These are phyloP conservation scores for Pilatotrama ljubarskyi DNA, from an alignment of 768 basidiomycete species.

Conservation along the genomic window DNA sequence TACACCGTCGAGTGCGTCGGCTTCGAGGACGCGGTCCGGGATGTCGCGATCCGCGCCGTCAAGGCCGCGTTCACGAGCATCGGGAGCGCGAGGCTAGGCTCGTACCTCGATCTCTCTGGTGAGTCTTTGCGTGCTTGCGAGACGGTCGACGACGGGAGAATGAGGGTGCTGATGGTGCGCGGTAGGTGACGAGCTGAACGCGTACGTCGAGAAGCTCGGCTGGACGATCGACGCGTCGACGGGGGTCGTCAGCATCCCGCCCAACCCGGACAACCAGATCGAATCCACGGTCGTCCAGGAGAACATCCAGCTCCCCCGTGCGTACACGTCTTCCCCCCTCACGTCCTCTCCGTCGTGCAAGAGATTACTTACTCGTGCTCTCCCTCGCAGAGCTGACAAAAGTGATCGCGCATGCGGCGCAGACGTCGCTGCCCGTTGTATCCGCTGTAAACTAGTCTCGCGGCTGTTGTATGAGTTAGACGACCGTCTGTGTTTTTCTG, in stretches of 20 bases:
- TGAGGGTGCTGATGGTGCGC: background rate
- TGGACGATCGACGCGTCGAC: slow-evolving; percentile 61
- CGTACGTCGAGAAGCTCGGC: slow-evolving; percentile 62
- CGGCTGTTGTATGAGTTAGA: slow-evolving; percentile 6
- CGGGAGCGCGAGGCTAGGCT: slow-evolving; percentile 60
- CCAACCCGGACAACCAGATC: slow-evolving; percentile 87
- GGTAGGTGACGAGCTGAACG: slow-evolving; percentile 56
- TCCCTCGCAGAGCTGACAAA: slow-evolving; percentile 68
- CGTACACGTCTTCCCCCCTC: slow-evolving; percentile 32
- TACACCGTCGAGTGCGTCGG: slow-evolving; percentile 83
- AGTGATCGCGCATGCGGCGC: slow-evolving; percentile 70
- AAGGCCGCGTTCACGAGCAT: slow-evolving; percentile 79
- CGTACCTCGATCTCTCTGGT: slow-evolving; percentile 73
- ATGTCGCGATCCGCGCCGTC: slow-evolving; percentile 75
- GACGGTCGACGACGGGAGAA: background rate
- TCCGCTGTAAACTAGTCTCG: slow-evolving; percentile 13
- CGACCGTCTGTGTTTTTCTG: too few relatives aligned
- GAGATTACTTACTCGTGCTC: background rate
- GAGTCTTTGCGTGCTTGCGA: background rate
- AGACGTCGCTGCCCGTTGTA: slow-evolving; percentile 33
- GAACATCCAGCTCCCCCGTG: slow-evolving; percentile 78
- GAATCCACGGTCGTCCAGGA: slow-evolving; percentile 85
- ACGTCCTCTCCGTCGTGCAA: slow-evolving; percentile 1
- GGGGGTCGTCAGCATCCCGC: slow-evolving; percentile 66
- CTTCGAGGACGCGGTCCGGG: slow-evolving; percentile 81